A percentile compares a stretch with the other conserved stretches of the same genome.
Conservation (phyloP, 306 rosid species). For the Pterocarpus santalinus region DNA sequence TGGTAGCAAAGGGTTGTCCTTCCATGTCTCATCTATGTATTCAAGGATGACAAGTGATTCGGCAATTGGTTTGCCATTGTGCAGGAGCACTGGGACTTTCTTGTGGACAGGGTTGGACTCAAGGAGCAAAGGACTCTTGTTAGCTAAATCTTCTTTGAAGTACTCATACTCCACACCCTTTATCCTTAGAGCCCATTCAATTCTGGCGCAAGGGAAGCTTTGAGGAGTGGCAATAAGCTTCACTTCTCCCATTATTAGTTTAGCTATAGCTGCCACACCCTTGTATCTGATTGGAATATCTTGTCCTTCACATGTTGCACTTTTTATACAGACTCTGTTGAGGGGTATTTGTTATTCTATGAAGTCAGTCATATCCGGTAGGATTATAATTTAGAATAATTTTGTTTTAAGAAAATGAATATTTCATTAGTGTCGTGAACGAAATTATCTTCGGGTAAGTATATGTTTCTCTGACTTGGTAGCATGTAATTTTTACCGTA, state of each 20-base stretch:
- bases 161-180: conserved; percentile 63
- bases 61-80: conserved; percentile 43
- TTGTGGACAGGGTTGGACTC: conserved; percentile 61
- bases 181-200: conserved; percentile 60
- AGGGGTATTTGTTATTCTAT: too few relatives aligned
- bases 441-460: too few relatives aligned
- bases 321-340: too few relatives aligned
- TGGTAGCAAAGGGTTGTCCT: conserved; percentile 54
- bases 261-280: not conserved
- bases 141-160: conserved; percentile 49
- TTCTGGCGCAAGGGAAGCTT: conserved; percentile 56
- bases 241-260: conserved; percentile 51
- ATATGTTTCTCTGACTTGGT: too few relatives aligned
- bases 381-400: too few relatives aligned
- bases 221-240: conserved; percentile 50
- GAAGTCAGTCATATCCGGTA: too few relatives aligned
- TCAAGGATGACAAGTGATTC: conserved; percentile 66
- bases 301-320: not conserved
- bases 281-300: not conserved
- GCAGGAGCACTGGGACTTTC: conserved; percentile 60
- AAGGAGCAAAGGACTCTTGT: conserved; percentile 60
- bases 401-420: too few relatives aligned
- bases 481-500: too few relatives aligned
- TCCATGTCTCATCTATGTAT: conserved; percentile 67
- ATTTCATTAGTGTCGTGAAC: too few relatives aligned